These are phyloP conservation scores for Amylocystis lapponica DNA, from an alignment of 768 basidiomycete species.

Conservation along the genomic window DNA sequence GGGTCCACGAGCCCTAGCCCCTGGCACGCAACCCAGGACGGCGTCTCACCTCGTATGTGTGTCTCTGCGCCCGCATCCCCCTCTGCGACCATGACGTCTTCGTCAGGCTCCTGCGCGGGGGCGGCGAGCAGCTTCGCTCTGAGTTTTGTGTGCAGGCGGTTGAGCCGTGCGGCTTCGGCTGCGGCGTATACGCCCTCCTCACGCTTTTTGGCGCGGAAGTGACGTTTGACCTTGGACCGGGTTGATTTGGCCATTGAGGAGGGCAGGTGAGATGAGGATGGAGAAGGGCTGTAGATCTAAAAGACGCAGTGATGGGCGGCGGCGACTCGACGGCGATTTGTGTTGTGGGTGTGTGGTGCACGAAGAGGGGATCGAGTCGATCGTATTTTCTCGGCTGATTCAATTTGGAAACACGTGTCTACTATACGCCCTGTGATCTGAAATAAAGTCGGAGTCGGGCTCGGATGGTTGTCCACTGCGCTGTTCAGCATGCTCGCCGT, in stretches of 20 bases:
- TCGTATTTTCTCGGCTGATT: background rate
- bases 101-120: slow-evolving; percentile 33
- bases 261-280: background rate
- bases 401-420: too few species aligned
- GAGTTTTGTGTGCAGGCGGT: slow-evolving; percentile 68
- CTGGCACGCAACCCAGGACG: slow-evolving; percentile 5
- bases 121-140: slow-evolving; percentile 36
- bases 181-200: slow-evolving; percentile 70
- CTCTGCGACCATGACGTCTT: slow-evolving; percentile 20
- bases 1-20: slow-evolving; percentile 58
- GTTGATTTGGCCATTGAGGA: slow-evolving; percentile 73
- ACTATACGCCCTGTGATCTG: too few species aligned
- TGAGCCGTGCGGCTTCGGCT: slow-evolving; percentile 68
- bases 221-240: slow-evolving; percentile 76
- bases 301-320: too few species aligned
- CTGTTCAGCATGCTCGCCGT: too few species aligned
- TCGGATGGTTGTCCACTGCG: too few species aligned
- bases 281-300: too few species aligned
- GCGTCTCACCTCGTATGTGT: slow-evolving; percentile 43
- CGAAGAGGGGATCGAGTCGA: background rate
- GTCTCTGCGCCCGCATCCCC: slow-evolving; percentile 9
- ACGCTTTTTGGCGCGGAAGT: slow-evolving; percentile 73
- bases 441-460: too few species aligned
- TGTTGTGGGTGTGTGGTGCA: too few species aligned
- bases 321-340: too few species aligned